Base-by-base conservation (phyloP, 2,329 filamentous ascomycete species). In the Diaporthe humulicola region DNA sequence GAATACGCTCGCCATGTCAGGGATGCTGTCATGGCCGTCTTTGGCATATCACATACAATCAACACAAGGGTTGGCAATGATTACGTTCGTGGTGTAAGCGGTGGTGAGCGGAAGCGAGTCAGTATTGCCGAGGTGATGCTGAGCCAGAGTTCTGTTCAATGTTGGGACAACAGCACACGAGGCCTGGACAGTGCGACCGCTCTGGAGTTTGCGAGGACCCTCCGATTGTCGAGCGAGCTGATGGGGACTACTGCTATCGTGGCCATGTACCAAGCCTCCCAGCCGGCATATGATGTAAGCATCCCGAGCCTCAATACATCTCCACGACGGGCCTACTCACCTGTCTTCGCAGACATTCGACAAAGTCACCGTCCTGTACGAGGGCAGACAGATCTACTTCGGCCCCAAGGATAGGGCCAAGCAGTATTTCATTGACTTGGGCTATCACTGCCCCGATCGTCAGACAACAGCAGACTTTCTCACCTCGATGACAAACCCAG, bases 41-140 rank as follows among this genome's bases (percentile, higher is more conserved):
- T 93, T 77, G 93, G 93, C 76, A 93, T 95, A 77, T 88, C 89
- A 22, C 93, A 95, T 83, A 95, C 93, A 1, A 82, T 92, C 80
- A 92, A 95, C 84, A 95, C 93, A 4, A 87, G 88, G 22, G 93
- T 95, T 30, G 93, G 93, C 69, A 94, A 95, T 83, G 93, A 95
- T 82, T 95, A 91, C 80, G 86, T 95, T 38, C 91, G 93, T 74
- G 93, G 93, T 82, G 93, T 95, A 15, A 93, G 90, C 42, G 93
- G 93, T 81, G 93, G 93, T 80, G 93, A 95, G 86, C 88, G 92
- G 69, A 92, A 92, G 85, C 89, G 92, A 80, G 91, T 92, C 33
- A 91, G 89, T 77, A 92, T 92, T 77, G 87, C 90, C 58, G 90
- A 92, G 81, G 90, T 90, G 12, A 86, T 88, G 22, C 84, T 92